phyloP scores from a whole-genome alignment of 345 rosid species.

The Bruguiera gymnorhiza region DNA sequence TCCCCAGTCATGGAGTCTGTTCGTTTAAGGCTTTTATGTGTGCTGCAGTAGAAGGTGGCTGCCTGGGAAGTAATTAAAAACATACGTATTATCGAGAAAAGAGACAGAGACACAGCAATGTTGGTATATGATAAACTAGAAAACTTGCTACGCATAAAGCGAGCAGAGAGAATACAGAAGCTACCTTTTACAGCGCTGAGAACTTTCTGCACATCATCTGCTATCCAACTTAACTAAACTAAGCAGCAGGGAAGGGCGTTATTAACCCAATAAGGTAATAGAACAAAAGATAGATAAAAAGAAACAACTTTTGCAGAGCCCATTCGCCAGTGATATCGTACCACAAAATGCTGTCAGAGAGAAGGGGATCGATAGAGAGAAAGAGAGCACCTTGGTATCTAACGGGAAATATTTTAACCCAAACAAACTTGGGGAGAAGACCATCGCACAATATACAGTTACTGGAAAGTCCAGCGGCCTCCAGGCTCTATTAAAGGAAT shows the following conservation, averaged over 20 bases:
- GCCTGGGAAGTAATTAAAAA: conserved; percentile 23
- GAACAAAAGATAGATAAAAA: conserved; percentile 18
- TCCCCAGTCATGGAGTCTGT: no score
- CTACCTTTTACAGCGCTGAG: conserved; percentile 48
- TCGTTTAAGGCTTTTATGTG: no score
- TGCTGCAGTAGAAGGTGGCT: background rate
- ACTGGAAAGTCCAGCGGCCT: conserved; percentile 4
- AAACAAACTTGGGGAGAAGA: conserved; percentile 32
- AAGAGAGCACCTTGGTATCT: background rate
- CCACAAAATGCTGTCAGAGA: conserved; percentile 12
- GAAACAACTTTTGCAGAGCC: conserved; percentile 16
- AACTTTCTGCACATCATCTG: conserved; percentile 43
- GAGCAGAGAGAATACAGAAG: conserved; percentile 37
- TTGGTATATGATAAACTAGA: conserved; percentile 6
- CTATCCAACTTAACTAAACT: conserved; percentile 36
- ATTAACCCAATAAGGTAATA: conserved; percentile 42
- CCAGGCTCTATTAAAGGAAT: conserved; percentile 24
- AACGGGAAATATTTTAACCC: conserved; percentile 11
- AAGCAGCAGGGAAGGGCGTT: conserved; percentile 32
- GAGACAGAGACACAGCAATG: conserved; percentile 15
- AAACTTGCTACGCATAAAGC: background rate
- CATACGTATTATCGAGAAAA: conserved; percentile 15
- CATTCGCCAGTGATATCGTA: conserved; percentile 22
- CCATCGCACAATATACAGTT: conserved; percentile 19
- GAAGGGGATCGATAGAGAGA: conserved; percentile 22